Evolutionary conservation across 1,284 basidiomycete genomes (phyloP).

Genomic region (Heterobasidion annosum): DNA sequence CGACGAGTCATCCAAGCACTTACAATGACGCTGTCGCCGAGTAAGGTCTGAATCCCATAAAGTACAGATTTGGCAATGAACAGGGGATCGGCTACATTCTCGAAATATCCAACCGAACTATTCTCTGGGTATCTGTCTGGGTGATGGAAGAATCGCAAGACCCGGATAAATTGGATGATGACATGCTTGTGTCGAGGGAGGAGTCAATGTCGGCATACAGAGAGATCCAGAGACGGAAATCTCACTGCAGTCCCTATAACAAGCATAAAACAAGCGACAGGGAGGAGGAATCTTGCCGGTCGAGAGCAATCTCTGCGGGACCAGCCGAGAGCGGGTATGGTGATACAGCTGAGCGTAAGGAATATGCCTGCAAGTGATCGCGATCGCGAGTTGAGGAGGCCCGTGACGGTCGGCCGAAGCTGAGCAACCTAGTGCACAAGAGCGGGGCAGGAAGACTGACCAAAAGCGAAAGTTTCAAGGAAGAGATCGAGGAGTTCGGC

Average conservation of each 20-base stretch:
- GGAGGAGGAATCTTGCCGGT: not conserved
- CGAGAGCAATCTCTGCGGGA: not conserved
- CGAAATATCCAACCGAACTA: not conserved
- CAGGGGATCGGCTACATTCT: not conserved
- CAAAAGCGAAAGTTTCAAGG: not conserved
- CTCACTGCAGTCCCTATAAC: not conserved
- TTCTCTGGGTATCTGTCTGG: not conserved
- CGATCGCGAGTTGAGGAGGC: not conserved
- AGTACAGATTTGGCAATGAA: not conserved
- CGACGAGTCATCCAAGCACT: not conserved
- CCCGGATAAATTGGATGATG: not conserved
- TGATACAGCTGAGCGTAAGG: not conserved
- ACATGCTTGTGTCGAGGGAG: not conserved
- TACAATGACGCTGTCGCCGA: not conserved
- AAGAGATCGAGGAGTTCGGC: not conserved
- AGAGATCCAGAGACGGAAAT: not conserved
- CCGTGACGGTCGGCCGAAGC: not conserved
- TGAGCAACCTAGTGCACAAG: not conserved
- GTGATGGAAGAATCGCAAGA: not conserved
- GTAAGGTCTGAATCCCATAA: not conserved
- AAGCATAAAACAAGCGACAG: not conserved
- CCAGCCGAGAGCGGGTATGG: not conserved
- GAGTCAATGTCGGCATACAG: not conserved
- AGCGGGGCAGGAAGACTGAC: not conserved
- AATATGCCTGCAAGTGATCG: not conserved